Percentiles rank a stretch among this genome's conserved stretches.
phyloP scores from a whole-genome alignment of 306 rosid genomes.

The Lotus japonicus region DNA sequence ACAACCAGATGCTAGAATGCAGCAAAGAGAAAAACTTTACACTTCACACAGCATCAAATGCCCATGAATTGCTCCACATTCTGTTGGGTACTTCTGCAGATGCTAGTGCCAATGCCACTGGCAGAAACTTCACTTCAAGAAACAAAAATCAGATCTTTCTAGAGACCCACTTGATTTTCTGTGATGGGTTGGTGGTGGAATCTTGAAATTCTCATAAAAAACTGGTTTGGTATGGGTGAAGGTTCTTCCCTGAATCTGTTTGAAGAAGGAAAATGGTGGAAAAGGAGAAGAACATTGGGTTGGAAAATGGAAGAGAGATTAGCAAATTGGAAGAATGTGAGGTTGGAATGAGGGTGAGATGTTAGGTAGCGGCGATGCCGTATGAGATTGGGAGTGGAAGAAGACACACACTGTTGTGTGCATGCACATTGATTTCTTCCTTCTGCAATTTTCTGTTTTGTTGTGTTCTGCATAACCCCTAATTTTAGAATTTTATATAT shows the following conservation, averaged over 20 bases:
- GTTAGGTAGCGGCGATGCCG: too few species aligned
- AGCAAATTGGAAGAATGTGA: background rate
- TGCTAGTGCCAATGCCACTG: background rate
- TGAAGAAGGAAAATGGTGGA: too few species aligned
- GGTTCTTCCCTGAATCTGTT: too few species aligned
- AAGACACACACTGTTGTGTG: constrained; percentile 7
- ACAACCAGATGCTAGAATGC: background rate
- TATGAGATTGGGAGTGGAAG: constrained; percentile 17
- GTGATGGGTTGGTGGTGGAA: constrained; percentile 20
- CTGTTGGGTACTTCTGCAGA: background rate
- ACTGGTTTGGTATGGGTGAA: too few species aligned
- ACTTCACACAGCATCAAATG: background rate
- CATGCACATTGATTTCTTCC: constrained; percentile 25
- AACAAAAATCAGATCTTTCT: constrained; percentile 23
- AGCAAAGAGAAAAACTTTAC: constrained; percentile 18
- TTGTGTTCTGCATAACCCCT: background rate
- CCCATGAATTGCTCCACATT: constrained; percentile 20
- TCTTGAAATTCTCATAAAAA: constrained; percentile 1
- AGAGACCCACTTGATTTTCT: background rate
- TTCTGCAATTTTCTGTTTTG: background rate
- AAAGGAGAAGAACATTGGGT: background rate
- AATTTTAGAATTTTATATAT: background rate
- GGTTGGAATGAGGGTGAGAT: background rate
- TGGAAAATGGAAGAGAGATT: background rate
- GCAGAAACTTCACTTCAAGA: constrained; percentile 2